Conservation (phyloP, 352 stramenopile species). For the Detonula confervacea region DNA sequence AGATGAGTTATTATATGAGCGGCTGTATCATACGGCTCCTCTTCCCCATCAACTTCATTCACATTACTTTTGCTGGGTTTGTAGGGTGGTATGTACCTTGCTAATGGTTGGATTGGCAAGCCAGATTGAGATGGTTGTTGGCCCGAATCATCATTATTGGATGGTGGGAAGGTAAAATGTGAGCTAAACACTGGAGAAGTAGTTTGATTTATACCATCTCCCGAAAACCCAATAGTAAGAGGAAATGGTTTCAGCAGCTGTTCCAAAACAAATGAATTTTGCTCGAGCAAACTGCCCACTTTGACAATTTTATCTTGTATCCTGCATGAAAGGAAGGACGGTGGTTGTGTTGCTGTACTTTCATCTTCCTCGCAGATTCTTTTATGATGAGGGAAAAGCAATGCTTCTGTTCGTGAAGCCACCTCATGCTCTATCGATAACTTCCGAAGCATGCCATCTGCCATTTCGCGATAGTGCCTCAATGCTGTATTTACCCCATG, state of each 20-base stretch:
- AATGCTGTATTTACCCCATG: conserved; percentile 42
- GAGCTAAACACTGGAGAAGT: neutral
- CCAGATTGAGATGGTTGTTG: neutral
- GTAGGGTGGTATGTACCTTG: conserved; percentile 51
- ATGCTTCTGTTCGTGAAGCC: conserved; percentile 39
- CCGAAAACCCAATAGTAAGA: conserved; percentile 20
- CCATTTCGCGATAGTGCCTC: conserved; percentile 51
- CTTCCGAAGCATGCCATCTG: conserved; percentile 34
- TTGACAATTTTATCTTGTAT: conserved; percentile 54
- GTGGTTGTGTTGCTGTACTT: neutral
- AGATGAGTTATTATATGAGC: conserved; percentile 77
- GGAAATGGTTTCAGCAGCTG: conserved; percentile 52
- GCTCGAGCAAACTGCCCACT: conserved; percentile 44
- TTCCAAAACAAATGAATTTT: conserved; percentile 56
- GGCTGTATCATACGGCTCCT: conserved; percentile 67
- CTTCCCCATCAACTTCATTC: conserved; percentile 35
- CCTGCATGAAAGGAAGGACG: conserved; percentile 35
- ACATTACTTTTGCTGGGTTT: conserved; percentile 14
- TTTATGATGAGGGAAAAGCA: conserved; percentile 35
- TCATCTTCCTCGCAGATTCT: neutral
- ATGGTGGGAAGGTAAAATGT: conserved; percentile 32
- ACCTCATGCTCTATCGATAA: conserved; percentile 56
- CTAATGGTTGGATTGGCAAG: conserved; percentile 17
- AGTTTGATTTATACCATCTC: conserved; percentile 1
- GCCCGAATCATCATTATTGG: neutral